A percentile compares a stretch with the other conserved stretches of the same genome.
These are phyloP conservation scores for Aspergillus brunneoviolaceus DNA, from an alignment of 2,329 filamentous ascomycete species.

Conservation along the genomic window DNA sequence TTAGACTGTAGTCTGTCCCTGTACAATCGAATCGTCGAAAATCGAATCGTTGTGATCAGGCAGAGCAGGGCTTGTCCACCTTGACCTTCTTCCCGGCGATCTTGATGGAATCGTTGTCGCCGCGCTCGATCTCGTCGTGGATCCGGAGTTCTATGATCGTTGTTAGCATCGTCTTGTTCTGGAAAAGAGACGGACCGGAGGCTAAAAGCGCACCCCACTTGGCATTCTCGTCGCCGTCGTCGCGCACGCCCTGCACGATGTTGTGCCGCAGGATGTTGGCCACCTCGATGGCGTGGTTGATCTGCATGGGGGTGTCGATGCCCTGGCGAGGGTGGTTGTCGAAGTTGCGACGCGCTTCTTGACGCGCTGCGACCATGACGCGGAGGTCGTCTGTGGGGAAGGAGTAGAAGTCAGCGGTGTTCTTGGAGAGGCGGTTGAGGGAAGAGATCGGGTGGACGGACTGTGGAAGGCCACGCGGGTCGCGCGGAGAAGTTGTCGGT, in stretches of 20 bases:
- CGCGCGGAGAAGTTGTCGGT: slow-evolving; percentile 77
- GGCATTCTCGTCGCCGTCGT: slow-evolving; percentile 31
- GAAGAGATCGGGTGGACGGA: slow-evolving; percentile 34
- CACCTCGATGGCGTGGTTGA: slow-evolving; percentile 79
- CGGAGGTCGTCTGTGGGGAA: slow-evolving; percentile 62
- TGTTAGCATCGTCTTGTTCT: slow-evolving; percentile 6
- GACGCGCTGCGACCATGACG: slow-evolving; percentile 68
- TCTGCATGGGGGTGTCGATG: slow-evolving; percentile 60
- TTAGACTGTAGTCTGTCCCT: not conserved
- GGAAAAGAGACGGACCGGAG: not conserved
- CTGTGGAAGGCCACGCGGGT: slow-evolving; percentile 80
- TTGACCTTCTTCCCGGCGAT: slow-evolving; percentile 46
- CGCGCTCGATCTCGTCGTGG: slow-evolving; percentile 85
- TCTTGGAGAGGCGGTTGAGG: too few relatives aligned
- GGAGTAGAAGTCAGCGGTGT: not conserved
- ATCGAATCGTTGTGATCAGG: slow-evolving; percentile 16
- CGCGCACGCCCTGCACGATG: slow-evolving; percentile 74
- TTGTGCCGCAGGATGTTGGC: slow-evolving; percentile 78
- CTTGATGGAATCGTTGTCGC: slow-evolving; percentile 90
- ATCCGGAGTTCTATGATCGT: slow-evolving; percentile 70
- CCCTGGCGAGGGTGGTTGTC: slow-evolving; percentile 63
- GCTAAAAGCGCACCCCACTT: slow-evolving; percentile 35
- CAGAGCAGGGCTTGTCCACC: slow-evolving; percentile 45
- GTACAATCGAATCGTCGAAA: not conserved
- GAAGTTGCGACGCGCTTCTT: slow-evolving; percentile 73